Evolutionary conservation across 2,329 filamentous ascomycete species (phyloP), one percentile per base, ranked within the genome.

Genomic region (Cladophialophora psammophila): DNA sequence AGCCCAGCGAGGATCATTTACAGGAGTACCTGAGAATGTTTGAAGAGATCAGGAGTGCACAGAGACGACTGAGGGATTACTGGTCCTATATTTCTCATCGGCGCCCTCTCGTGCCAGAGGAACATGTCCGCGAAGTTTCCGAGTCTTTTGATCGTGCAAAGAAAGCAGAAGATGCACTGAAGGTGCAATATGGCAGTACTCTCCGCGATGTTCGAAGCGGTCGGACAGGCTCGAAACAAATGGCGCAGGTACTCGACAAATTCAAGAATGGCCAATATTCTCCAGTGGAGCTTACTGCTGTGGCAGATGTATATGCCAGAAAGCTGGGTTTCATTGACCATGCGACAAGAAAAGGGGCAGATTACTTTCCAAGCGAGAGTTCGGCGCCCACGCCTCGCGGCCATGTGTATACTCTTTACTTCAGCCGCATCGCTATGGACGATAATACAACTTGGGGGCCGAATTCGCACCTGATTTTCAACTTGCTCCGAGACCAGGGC

Each of bases 361-460:
- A 32, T 4, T 76, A 76, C 50, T 58, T 76, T 59, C 70, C 72
- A 32, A 70, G 73, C 38, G 69, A 68, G 36, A 50, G 61, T 35
- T 18, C 54, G 5, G 45, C 63, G 10, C 54, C 48, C 8, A 38
- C 55, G 7, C 20, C 34, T 3, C 40, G 60, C 7, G 59, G 55
- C 18, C 65, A 74, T 35, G 66, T 62, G n/a, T 73, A 75, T 60
- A 68, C 74, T 13, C 71, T 75, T n/a, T 71, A 61, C 35, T 75
- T 76, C 66, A 73, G 62, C 48, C 35, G 67, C 34, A 32, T 48
- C 0, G 58, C 63, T 2, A 70, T 65, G 36, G 32, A 65, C 20
- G 60, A 74, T 48, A 32, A 64, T 8, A 20, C 60, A 5, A 66
- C 67, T 9, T 75, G 72, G 69, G 42, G 63, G 0, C 67, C 57